phyloP scores from a whole-genome alignment of 768 basidiomycete species.

The Holtermannia corniformis region DNA sequence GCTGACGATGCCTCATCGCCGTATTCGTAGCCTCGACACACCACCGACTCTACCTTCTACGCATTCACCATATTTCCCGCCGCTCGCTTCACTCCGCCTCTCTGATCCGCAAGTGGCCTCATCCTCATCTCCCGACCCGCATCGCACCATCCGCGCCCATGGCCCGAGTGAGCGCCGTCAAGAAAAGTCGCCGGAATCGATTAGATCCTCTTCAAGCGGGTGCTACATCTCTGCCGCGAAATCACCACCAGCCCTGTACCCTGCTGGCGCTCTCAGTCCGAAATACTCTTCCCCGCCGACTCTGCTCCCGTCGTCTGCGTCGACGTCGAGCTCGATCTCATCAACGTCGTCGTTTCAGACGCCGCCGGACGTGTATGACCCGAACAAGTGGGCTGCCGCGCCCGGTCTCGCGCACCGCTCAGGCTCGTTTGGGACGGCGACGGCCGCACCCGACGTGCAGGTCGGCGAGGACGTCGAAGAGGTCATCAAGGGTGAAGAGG shows the following conservation, averaged over 20 bases:
- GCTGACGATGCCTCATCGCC: not conserved
- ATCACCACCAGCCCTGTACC: slow-evolving; percentile 27
- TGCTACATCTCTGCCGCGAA: slow-evolving; percentile 27
- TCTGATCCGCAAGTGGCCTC: not conserved
- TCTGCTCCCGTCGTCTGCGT: slow-evolving; percentile 11
- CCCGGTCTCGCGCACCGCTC: not conserved
- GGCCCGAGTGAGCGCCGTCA: not conserved
- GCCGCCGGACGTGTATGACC: slow-evolving; percentile 14
- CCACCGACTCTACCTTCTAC: slow-evolving; percentile 13
- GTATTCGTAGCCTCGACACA: slow-evolving; percentile 11
- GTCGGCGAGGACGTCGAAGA: slow-evolving; percentile 5
- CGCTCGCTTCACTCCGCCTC: slow-evolving; percentile 1
- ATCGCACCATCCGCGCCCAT: not conserved
- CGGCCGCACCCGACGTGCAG: not conserved
- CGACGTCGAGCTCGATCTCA: slow-evolving; percentile 3
- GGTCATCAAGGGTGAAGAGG: slow-evolving; percentile 29
- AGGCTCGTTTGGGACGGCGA: not conserved
- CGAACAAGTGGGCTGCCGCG: slow-evolving; percentile 10
- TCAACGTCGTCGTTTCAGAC: slow-evolving; percentile 1
- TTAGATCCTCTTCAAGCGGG: slow-evolving; percentile 14
- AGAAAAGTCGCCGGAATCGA: slow-evolving; percentile 7
- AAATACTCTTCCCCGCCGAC: not conserved
- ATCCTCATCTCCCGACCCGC: too few species aligned
- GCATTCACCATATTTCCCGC: slow-evolving; percentile 3
- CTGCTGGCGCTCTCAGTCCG: slow-evolving; percentile 6